Percentiles rank a stretch among this genome's conserved stretches.
These are phyloP conservation scores for Cylindrodendrum hubeiense DNA, from an alignment of 2,329 filamentous ascomycete genomes.

Conservation along the genomic window DNA sequence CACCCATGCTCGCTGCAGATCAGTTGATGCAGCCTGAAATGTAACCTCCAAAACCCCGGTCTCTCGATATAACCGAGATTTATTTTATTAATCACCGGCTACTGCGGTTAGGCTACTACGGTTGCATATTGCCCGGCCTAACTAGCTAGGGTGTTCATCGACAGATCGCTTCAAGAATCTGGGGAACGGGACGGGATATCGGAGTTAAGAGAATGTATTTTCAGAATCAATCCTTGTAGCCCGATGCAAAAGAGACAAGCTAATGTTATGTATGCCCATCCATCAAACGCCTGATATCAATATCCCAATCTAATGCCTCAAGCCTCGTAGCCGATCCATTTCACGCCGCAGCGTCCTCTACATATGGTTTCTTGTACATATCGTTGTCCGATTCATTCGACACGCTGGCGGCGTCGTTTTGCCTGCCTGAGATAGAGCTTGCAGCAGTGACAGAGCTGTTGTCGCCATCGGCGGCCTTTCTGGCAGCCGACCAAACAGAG, in stretches of 20 bases:
- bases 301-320: slow-evolving; percentile 5
- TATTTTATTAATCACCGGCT: not conserved
- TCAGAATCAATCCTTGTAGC: slow-evolving; percentile 6
- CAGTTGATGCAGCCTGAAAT: slow-evolving; percentile 15
- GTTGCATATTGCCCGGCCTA: not conserved
- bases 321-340: not conserved
- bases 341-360: slow-evolving; percentile 35
- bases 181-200: slow-evolving; percentile 9
- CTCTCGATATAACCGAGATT: not conserved
- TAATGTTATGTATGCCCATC: slow-evolving; percentile 10
- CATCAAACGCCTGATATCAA: slow-evolving; percentile 32
- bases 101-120: slow-evolving; percentile 1
- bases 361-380: slow-evolving; percentile 41
- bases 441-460: slow-evolving; percentile 37
- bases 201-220: slow-evolving; percentile 11
- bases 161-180: not conserved
- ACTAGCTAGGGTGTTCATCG: slow-evolving; percentile 7
- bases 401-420: slow-evolving; percentile 31
- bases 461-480: slow-evolving; percentile 32
- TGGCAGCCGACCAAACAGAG: slow-evolving; percentile 39
- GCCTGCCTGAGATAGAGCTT: slow-evolving; percentile 37
- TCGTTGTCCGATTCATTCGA: slow-evolving; percentile 29
- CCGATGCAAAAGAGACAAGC: slow-evolving; percentile 16
- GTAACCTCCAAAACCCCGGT: not conserved
- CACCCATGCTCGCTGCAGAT: slow-evolving; percentile 25